These are phyloP conservation scores for Arabis hirsuta DNA, from an alignment of 345 rosid species.

Conservation along the genomic window DNA sequence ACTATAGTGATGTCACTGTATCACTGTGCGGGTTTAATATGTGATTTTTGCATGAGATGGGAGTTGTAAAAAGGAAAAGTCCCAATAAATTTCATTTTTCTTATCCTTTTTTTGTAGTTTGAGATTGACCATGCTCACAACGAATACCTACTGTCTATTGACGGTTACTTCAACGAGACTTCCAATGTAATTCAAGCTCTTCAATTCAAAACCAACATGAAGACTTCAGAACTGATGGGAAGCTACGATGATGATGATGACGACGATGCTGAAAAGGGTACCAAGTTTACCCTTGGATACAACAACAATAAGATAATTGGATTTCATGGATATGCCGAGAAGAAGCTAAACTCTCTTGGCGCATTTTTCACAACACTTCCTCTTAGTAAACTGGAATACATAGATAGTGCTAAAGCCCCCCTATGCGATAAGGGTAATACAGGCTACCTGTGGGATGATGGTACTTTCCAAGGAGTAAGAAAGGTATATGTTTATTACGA, in stretches of 20 bases:
- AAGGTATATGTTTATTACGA: neutral
- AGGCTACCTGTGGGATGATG: slow-evolving; percentile 24
- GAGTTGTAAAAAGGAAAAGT: too few relatives aligned
- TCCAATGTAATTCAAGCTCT: neutral
- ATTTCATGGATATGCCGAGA: slow-evolving; percentile 26
- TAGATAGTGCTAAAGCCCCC: neutral
- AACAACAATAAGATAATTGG: neutral
- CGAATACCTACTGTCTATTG: neutral
- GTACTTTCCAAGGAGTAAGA: slow-evolving; percentile 11
- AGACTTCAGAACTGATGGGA: neutral
- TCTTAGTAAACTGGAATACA: neutral
- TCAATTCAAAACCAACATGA: slow-evolving; percentile 13
- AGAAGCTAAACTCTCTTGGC: slow-evolving; percentile 13
- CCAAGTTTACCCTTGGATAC: neutral
- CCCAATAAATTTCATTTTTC: too few relatives aligned
- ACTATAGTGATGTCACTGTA: too few relatives aligned
- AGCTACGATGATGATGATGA: too few relatives aligned
- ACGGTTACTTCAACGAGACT: neutral
- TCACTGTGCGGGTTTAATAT: too few relatives aligned
- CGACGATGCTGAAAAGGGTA: neutral
- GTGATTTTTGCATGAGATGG: too few relatives aligned
- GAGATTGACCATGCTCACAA: slow-evolving; percentile 13
- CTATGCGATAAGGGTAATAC: neutral
- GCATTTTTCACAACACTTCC: neutral
- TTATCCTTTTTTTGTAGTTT: neutral